Evolutionary conservation across 169 alveolate species (phyloP).

Genomic region (Plasmodium vivax): DNA sequence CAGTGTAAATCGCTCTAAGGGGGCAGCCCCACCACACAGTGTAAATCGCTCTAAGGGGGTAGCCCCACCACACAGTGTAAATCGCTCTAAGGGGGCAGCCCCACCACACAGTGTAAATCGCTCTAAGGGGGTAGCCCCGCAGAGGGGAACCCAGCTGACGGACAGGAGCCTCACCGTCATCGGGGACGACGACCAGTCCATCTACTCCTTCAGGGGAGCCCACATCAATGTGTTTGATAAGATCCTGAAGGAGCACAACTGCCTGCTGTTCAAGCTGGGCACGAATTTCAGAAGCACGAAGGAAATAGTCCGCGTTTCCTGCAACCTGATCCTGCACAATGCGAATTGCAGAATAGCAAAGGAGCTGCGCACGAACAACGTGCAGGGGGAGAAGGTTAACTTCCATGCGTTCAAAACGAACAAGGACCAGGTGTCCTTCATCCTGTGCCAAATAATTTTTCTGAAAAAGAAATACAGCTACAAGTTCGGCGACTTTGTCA

Average conservation of each 20-base stretch:
- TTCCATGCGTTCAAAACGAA: slow-evolving; percentile 73
- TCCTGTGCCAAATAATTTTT: slow-evolving; percentile 72
- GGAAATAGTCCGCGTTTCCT: slow-evolving; percentile 76
- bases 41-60: not conserved
- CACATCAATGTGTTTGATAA: slow-evolving; percentile 76
- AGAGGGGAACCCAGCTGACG: not conserved
- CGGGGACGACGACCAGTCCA: slow-evolving; percentile 88
- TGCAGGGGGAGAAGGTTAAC: slow-evolving; percentile 67
- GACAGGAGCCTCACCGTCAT: slow-evolving; percentile 80
- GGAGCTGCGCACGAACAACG: slow-evolving; percentile 73
- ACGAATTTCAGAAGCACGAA: slow-evolving; percentile 81
- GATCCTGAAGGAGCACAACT: slow-evolving; percentile 53
- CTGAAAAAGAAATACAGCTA: slow-evolving; percentile 72
- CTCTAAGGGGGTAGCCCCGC: not conserved
- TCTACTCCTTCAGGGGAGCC: slow-evolving; percentile 87
- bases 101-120: no score
- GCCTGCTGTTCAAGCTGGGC: slow-evolving; percentile 43
- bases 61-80: not conserved
- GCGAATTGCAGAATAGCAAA: slow-evolving; percentile 74
- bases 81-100: not conserved
- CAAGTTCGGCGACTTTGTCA: slow-evolving; percentile 83
- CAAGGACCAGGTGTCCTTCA: slow-evolving; percentile 78
- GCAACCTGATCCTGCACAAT: slow-evolving; percentile 61
- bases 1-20: not conserved
- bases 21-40: not conserved